A percentile compares a stretch with the other conserved stretches of the same genome.
phyloP scores from a whole-genome alignment of 345 rosid genomes.

The Eucalyptus pumila region DNA sequence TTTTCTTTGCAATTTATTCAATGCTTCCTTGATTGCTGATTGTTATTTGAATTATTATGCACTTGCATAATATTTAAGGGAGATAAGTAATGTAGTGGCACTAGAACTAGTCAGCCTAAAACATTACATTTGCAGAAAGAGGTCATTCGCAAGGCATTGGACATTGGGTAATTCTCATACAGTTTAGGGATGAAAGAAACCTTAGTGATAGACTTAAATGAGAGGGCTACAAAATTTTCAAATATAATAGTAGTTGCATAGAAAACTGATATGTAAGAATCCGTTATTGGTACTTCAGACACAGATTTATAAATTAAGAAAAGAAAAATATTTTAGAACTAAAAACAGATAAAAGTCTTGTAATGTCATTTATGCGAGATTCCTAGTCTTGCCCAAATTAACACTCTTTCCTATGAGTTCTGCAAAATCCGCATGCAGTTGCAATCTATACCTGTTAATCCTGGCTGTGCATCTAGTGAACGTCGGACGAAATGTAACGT shows the following conservation, averaged over 20 bases:
- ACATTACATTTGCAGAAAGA: neutral
- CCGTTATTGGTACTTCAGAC: neutral
- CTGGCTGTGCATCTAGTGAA: neutral
- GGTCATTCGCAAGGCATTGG: neutral
- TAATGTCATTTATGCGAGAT: neutral
- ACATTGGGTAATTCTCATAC: neutral
- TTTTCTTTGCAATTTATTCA: too few species aligned
- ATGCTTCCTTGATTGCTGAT: too few species aligned
- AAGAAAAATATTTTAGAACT: too few species aligned
- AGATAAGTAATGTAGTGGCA: neutral
- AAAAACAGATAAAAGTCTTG: neutral
- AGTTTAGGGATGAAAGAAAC: neutral
- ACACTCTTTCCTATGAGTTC: neutral
- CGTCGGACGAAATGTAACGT: neutral
- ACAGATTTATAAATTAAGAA: too few species aligned
- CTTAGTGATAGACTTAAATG: neutral
- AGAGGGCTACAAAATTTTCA: neutral
- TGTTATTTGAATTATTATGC: too few species aligned
- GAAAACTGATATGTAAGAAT: neutral
- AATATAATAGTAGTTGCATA: neutral
- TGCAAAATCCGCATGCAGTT: neutral
- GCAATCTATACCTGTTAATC: neutral
- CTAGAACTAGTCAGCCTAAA: neutral
- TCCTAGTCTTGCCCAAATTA: neutral
- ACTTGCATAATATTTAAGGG: neutral